Evolutionary conservation across 2,329 filamentous ascomycete species (phyloP), one percentile per base, ranked within the genome.

Genomic region (Lithohypha guttulata): DNA sequence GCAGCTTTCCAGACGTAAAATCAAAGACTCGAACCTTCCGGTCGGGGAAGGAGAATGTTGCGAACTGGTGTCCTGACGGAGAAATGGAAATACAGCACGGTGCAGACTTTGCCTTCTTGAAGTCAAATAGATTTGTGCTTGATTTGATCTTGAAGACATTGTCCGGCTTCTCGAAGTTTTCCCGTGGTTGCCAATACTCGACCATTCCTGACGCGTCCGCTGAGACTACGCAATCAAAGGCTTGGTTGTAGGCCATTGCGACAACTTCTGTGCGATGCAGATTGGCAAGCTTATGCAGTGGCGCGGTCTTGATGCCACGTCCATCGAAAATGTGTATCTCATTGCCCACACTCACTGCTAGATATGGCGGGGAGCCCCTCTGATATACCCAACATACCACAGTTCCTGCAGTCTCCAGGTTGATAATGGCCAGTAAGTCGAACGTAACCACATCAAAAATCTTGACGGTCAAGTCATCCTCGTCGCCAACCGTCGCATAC

Each of bases 131-230:
- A 53, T 84, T 91, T 2, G 91, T 98, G 1, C 83, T 80, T 56
- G 85, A 93, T 63, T 98, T 98, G 64, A 86, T 84, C 50, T 84
- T 74, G 57, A 93, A 98, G 13, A 98, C 86, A 37, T 77, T 85
- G 50, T 86, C 79, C 0, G 91, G 91, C 60, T 96, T 95, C 54
- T 93, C 85, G 58, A 85, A 95, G 26, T 68, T 77, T 46, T 73
- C 75, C 10, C 56, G 51, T 0, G 91, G 86, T 42, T 75, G 74
- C 91, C 91, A 98, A 63, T 98, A 98, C 60, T 98, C 91, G 7
- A 98, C 58, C 89, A 96, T 96, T 17, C 91, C 89, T 39, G 76
- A 75, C 50, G 89, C 79, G 50, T 98, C 93, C 0, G 79, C 79
- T 2, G 91, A 96, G 5, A 96, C 66, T 1, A 93, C 87, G 55